Base-by-base conservation (phyloP, 495 filamentous ascomycete genomes). In the Hyaloscypha variabilis region DNA sequence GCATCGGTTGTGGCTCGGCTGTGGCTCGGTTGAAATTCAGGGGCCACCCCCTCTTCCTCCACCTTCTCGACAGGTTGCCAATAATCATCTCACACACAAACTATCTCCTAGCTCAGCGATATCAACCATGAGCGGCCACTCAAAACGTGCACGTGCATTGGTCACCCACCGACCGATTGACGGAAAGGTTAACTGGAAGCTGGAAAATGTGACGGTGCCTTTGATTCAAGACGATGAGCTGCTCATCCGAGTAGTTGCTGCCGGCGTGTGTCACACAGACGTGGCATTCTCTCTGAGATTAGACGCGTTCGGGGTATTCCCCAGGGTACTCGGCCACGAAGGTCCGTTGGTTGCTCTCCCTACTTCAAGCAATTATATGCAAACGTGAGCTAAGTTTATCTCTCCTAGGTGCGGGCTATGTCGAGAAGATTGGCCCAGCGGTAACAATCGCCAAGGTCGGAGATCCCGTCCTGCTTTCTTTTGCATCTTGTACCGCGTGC, bases 401-500 rank as follows among this genome's bases (percentile, higher is more conserved):
- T 46, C 39, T 8, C 19, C 19, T 46, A 46, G 39, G 39, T 46
- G 39, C 19, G 8, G 39, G 39, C 19, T 46, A 19, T 8, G 39
- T 46, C 8, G 10, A 19, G 8, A 19, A 8, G 8, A 46, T 46
- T 46, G 39, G 39, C 19, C 8, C 8, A 46, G 39, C 8, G 10
- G 39, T 46, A 46, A 46, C 39, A 10, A 19, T 46, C 39, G 39
- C 39, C 19, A 19, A 8, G 8, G 19, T 46, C 39, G 39, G 39
- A 46, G 39, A 46, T 46, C 10, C 39, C 39, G 39, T 46, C 10
- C 8, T 8, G 10, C 19, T 46, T 8, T 46, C 39, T 10, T 46
- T 46, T 46, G 39, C 39, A 46, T 46, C 39, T 46, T 74, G 60
- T 81, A 82, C 89, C 49, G 88, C 88, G 8, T 55, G 52, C 52